Percentiles rank a stretch among this genome's conserved stretches.
phyloP scores from a whole-genome alignment of 2,329 filamentous ascomycete species.

The Ceratocystis papillata region DNA sequence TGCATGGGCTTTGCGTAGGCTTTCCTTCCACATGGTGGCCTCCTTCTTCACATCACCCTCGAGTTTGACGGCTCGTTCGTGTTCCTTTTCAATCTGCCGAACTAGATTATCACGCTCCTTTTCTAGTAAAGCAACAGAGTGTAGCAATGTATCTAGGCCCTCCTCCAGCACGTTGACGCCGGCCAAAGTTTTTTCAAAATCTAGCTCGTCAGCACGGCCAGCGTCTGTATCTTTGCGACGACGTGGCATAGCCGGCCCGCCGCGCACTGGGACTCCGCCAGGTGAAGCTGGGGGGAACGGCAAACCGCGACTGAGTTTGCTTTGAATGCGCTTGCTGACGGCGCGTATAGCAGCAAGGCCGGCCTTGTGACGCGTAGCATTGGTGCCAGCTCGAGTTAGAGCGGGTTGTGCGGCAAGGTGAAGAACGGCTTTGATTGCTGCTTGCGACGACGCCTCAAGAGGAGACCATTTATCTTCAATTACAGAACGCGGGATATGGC shows the following conservation, averaged over 20 bases:
- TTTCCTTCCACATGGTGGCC: conserved; percentile 41
- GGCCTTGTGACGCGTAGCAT: conserved; percentile 40
- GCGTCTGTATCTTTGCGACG: conserved; percentile 30
- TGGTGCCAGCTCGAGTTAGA: conserved; percentile 44
- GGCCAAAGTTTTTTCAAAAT: conserved; percentile 54
- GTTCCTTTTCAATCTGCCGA: conserved; percentile 45
- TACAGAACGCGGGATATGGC: conserved; percentile 47
- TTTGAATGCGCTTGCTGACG: conserved; percentile 45
- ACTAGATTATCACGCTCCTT: conserved; percentile 49
- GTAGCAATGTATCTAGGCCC: conserved; percentile 50
- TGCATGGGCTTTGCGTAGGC: conserved; percentile 35
- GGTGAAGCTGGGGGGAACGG: conserved; percentile 52
- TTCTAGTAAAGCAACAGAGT: conserved; percentile 50
- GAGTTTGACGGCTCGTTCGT: conserved; percentile 40
- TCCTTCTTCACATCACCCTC: conserved; percentile 48
- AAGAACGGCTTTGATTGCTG: conserved; percentile 46
- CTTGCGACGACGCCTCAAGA: conserved; percentile 44
- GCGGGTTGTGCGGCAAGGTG: conserved; percentile 51
- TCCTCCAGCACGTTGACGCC: conserved; percentile 46
- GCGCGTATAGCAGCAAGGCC: conserved; percentile 46
- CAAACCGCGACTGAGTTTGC: conserved; percentile 48
- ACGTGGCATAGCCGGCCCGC: conserved; percentile 26
- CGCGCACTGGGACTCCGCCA: conserved; percentile 15
- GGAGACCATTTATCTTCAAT: conserved; percentile 57
- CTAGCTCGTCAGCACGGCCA: conserved; percentile 48